Conservation (phyloP, 257 asterid genomes). For the Orobanche coerulescens region DNA sequence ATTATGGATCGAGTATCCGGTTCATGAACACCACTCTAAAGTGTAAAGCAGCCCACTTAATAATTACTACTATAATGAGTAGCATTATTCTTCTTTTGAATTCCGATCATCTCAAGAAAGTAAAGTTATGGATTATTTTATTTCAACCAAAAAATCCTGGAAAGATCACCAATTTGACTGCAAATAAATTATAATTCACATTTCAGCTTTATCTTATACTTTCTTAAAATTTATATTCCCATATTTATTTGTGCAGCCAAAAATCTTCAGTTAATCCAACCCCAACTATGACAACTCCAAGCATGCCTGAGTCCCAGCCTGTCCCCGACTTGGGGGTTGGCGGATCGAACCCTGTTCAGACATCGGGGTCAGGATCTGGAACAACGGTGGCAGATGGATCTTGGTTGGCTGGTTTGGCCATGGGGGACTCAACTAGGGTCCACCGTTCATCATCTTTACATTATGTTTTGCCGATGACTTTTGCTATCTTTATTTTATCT, state of each 20-base stretch:
- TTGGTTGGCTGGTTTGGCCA: constrained; percentile 82
- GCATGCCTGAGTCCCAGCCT: constrained; percentile 27
- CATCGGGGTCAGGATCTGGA: constrained; percentile 42
- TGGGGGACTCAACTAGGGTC: constrained; percentile 59
- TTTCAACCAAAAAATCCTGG: constrained; percentile 16
- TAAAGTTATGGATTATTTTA: no score
- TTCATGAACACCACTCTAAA: no score
- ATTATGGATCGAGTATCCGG: no score
- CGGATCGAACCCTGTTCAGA: constrained; percentile 29
- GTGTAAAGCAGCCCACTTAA: no score
- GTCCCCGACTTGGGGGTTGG: constrained; percentile 30
- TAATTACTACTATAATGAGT: no score
- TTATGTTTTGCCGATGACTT: constrained; percentile 21
- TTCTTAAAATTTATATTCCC: no score
- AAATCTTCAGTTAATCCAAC: constrained; percentile 73
- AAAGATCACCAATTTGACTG: no score
- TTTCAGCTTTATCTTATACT: not conserved
- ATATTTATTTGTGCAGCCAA: constrained; percentile 74
- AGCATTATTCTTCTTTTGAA: no score
- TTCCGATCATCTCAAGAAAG: no score
- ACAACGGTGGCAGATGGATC: constrained; percentile 63
- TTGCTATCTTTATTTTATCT: constrained; percentile 17
- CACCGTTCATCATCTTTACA: constrained; percentile 23
- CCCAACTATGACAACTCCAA: constrained; percentile 37
- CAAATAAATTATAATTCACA: not conserved